phyloP scores from a whole-genome alignment of 1,284 basidiomycete genomes.

The Apiotrichum montevideense region DNA sequence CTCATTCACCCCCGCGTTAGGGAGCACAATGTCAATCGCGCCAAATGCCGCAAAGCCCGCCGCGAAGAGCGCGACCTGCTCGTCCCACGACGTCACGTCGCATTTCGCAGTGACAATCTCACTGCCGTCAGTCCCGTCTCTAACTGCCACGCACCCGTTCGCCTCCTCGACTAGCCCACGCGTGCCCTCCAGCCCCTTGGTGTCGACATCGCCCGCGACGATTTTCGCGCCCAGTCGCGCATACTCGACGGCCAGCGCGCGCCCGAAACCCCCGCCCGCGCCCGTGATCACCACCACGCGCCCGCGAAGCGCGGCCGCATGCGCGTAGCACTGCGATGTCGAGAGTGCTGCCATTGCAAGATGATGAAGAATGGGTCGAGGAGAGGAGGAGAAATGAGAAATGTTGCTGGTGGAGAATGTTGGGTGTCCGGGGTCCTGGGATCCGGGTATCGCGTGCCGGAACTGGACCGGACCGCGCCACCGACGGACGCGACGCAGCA shows the following conservation, averaged over 20 bases:
- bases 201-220: constrained; percentile 1
- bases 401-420: too few relatives aligned
- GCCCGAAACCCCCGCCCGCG: constrained; percentile 2
- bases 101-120: constrained; percentile 18
- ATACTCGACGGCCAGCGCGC: constrained; percentile 1
- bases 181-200: neutral
- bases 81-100: constrained; percentile 3
- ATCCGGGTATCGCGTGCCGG: too few relatives aligned
- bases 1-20: constrained; percentile 4
- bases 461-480: too few relatives aligned
- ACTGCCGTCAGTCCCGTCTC: neutral
- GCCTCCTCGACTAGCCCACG: constrained; percentile 23
- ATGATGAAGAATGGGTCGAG: too few relatives aligned
- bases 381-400: too few relatives aligned
- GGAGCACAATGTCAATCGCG: constrained; percentile 6
- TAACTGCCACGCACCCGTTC: neutral
- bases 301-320: constrained; percentile 35
- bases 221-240: constrained; percentile 2
- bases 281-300: constrained; percentile 1
- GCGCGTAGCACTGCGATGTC: neutral
- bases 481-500: too few relatives aligned
- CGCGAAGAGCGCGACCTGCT: constrained; percentile 3
- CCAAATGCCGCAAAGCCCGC: constrained; percentile 2
- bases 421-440: too few relatives aligned
- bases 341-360: neutral